Evolutionary conservation across 768 basidiomycete species (phyloP), one percentile per base, ranked within the genome.

Genomic region (Hypholoma fasciculare): DNA sequence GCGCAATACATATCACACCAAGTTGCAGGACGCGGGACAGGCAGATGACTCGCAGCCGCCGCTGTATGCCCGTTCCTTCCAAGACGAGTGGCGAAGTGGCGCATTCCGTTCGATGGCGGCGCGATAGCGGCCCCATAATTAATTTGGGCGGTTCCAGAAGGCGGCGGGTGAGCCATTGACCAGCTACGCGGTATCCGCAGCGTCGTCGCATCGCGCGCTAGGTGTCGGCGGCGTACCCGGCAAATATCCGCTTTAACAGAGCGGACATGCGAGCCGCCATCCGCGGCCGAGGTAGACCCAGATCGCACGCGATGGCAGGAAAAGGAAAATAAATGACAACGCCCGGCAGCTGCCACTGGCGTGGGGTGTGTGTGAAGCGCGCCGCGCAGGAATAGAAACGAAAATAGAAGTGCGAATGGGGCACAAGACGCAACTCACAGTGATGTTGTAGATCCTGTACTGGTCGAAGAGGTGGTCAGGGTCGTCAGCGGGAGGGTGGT

Each of bases 391-490:
- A 26, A 48, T n/a, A n/a, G 59, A 42, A 42, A 23, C 20, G 30
- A 52, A 1, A 51, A 37, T 20, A 38, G 40, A 17, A 20, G 46
- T 42, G 55, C 49, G 23, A 44, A 55, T 27, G 4, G n/a, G 61
- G 26, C 23, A 62, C 23, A 23, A 23, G 23, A 23, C 23, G 23
- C 23, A 23, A 23, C 61, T 56, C 57, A 54, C 54, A 57, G 23
- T 7, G 57, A 49, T 2, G 65, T 61, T 42, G 58, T 56, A 17
- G 57, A 20, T 20, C 55, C 52, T 13, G 57, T 56, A 49, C 60
- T 65, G 3, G 65, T 64, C 7, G 64, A 61, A 14, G 59, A 44
- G 7, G 61, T 53, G 17, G 62, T 59, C 5, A 61, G 39, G 1
- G 63, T 34, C 7, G 59, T 13, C 0, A 52, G 26, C 34, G 56